Evolutionary conservation across 352 stramenopile genomes (phyloP).

Genomic region (Pythium chondricola): DNA sequence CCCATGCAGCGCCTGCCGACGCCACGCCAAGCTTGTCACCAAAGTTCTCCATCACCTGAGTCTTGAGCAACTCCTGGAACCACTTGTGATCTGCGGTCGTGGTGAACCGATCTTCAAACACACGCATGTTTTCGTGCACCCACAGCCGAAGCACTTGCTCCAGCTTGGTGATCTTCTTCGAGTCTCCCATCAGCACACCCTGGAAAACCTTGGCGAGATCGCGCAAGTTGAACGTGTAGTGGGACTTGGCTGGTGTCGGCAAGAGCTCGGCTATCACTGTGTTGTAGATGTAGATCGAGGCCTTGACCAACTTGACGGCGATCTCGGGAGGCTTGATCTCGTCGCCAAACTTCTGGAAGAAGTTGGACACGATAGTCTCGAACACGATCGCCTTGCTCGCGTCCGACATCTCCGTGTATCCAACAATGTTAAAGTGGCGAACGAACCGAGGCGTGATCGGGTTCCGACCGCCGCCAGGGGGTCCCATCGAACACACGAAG

Average conservation of each 20-base stretch:
- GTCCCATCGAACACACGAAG: constrained; percentile 81
- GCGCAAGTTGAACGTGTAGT: constrained; percentile 88
- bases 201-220: constrained; percentile 87
- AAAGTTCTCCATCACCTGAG: constrained; percentile 51
- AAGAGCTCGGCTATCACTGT: constrained; percentile 75
- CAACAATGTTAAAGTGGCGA: constrained; percentile 83
- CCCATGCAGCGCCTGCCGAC: constrained; percentile 33
- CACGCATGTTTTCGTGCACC: constrained; percentile 82
- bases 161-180: constrained; percentile 59
- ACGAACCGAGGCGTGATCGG: constrained; percentile 75
- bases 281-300: constrained; percentile 81
- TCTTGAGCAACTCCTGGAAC: constrained; percentile 67
- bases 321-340: constrained; percentile 57
- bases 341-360: constrained; percentile 61
- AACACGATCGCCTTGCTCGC: constrained; percentile 81
- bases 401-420: constrained; percentile 81
- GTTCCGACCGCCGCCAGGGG: constrained; percentile 70
- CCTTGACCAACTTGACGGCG: constrained; percentile 51
- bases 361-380: constrained; percentile 71
- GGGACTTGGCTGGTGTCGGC: constrained; percentile 76
- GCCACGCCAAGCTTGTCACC: constrained; percentile 31
- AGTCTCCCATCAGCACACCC: constrained; percentile 76
- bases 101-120: constrained; percentile 86
- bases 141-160: constrained; percentile 71
- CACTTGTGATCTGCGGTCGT: constrained; percentile 64